A percentile compares a stretch with the other conserved stretches of the same genome.
Evolutionary conservation across 192 early-diverging fungal genomes (phyloP).

Genomic region (Ambispora gerdemannii): DNA sequence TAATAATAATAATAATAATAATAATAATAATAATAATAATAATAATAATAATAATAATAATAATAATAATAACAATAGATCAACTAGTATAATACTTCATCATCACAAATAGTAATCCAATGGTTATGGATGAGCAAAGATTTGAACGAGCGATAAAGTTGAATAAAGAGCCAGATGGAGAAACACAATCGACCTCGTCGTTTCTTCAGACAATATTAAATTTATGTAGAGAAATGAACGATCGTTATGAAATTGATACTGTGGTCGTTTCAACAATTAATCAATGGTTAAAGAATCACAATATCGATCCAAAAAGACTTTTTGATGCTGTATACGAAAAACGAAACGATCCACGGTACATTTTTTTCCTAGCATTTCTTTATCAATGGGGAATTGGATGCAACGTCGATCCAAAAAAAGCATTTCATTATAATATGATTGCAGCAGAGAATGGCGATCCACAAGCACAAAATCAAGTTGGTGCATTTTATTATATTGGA

Average conservation of each 20-base stretch:
- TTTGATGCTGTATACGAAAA: background rate
- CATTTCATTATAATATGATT: background rate
- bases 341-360: background rate
- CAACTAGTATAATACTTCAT: no score
- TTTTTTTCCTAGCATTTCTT: background rate
- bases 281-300: background rate
- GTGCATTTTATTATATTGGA: constrained; percentile 48
- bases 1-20: no score
- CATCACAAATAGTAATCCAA: no score
- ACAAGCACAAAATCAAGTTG: background rate
- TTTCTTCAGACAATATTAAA: background rate
- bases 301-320: background rate
- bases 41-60: no score
- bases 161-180: no score
- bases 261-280: background rate
- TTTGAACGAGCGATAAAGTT: no score
- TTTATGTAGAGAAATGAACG: background rate
- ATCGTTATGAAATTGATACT: background rate
- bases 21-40: no score
- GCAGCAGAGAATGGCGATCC: background rate
- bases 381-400: background rate
- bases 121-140: no score
- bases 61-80: no score
- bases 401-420: background rate
- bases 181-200: background rate